phyloP scores from a whole-genome alignment of 1,284 basidiomycete species.

The Pseudozyma hubeiensis region DNA sequence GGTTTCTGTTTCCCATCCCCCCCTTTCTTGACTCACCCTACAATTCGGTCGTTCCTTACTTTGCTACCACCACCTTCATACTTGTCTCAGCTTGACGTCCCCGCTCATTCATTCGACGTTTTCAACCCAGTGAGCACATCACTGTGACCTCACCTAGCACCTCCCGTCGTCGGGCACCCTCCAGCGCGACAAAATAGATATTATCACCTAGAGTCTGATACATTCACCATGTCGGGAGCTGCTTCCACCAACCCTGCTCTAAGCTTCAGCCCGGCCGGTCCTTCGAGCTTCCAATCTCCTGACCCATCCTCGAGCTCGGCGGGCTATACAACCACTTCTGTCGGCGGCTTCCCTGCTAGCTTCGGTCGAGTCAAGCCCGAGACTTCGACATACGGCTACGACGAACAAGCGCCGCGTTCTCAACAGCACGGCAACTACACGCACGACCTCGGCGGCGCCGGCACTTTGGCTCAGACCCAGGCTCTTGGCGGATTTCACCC shows the following conservation, averaged over 20 bases:
- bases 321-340: constrained; percentile 18
- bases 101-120: constrained; percentile 13
- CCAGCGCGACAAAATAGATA: too few species aligned
- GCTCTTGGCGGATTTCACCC: constrained; percentile 38
- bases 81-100: constrained; percentile 35
- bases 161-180: neutral
- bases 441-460: constrained; percentile 36
- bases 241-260: constrained; percentile 46
- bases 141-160: neutral
- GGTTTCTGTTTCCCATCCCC: constrained; percentile 27
- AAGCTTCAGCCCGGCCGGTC: constrained; percentile 37
- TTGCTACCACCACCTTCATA: constrained; percentile 39
- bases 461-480: constrained; percentile 37
- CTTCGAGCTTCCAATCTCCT: constrained; percentile 36
- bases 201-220: too few species aligned
- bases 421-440: constrained; percentile 49
- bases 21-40: constrained; percentile 30
- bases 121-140: constrained; percentile 3
- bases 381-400: constrained; percentile 30
- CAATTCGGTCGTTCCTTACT: constrained; percentile 12
- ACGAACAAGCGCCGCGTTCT: constrained; percentile 49
- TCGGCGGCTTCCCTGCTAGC: constrained; percentile 26
- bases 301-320: constrained; percentile 39
- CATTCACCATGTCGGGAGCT: constrained; percentile 34
- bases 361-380: constrained; percentile 42